These are phyloP conservation scores for Cryptococcus hybrid DNA, from an alignment of 1,284 basidiomycete species.

Conservation along the genomic window DNA sequence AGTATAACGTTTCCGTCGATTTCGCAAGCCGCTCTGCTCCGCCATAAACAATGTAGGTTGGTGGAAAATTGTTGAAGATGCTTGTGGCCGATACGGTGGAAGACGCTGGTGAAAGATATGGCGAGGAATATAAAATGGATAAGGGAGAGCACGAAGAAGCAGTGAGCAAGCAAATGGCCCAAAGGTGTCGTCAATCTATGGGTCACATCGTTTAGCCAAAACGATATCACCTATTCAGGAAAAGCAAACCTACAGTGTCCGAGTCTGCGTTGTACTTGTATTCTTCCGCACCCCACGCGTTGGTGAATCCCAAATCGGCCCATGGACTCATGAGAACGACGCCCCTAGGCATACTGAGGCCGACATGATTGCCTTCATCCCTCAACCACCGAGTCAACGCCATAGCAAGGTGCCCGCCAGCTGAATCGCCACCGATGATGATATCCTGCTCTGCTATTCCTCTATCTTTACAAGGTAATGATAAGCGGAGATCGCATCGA, in stretches of 20 bases:
- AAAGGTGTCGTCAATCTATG: slow-evolving; percentile 40
- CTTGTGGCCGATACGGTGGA: slow-evolving; percentile 21
- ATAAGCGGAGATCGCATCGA: slow-evolving; percentile 64
- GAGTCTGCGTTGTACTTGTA: slow-evolving; percentile 28
- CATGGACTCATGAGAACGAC: slow-evolving; percentile 62
- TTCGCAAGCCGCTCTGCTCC: slow-evolving; percentile 38
- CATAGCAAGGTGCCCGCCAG: slow-evolving; percentile 67
- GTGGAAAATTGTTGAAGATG: slow-evolving; percentile 35
- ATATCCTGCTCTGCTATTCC: slow-evolving; percentile 59
- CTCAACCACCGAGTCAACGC: slow-evolving; percentile 47
- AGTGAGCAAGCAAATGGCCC: slow-evolving; percentile 44
- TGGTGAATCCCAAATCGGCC: slow-evolving; percentile 55
- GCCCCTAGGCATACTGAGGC: slow-evolving; percentile 50
- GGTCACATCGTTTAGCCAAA: not conserved
- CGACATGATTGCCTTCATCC: slow-evolving; percentile 28
- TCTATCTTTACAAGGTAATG: slow-evolving; percentile 57
- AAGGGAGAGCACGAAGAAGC: slow-evolving; percentile 35
- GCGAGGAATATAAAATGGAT: slow-evolving; percentile 27
- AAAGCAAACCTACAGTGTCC: slow-evolving; percentile 27
- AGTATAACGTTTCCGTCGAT: slow-evolving; percentile 35
- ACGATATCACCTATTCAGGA: not conserved
- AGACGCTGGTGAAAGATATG: slow-evolving; percentile 41
- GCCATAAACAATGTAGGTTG: slow-evolving; percentile 40
- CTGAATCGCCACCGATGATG: slow-evolving; percentile 65
- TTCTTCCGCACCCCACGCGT: slow-evolving; percentile 35